Conservation (phyloP, 208 protist genomes). For the Crithidia acanthocephali region DNA sequence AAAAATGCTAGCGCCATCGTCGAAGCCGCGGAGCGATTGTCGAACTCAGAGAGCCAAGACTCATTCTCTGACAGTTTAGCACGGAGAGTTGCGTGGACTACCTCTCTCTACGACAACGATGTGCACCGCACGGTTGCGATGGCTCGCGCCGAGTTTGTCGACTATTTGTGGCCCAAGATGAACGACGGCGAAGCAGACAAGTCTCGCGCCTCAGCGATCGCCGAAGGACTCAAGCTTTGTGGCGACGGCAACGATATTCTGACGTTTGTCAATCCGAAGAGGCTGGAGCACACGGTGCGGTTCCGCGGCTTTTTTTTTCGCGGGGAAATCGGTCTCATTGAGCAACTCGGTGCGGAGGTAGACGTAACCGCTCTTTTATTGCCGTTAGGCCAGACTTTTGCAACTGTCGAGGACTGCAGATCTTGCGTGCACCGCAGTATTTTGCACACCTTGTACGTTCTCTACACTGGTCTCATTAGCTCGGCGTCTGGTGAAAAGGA, state of each 20-base stretch:
- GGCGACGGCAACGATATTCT: slow-evolving; percentile 25
- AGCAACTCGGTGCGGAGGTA: slow-evolving; percentile 30
- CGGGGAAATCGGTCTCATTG: slow-evolving; percentile 20
- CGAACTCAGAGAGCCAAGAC: not conserved
- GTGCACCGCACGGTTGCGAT: not conserved
- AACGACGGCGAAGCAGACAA: too few species aligned
- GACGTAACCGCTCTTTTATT: slow-evolving; percentile 19
- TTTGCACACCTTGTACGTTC: slow-evolving; percentile 2
- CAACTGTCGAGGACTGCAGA: not conserved
- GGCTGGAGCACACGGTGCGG: slow-evolving; percentile 8
- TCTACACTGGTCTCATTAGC: slow-evolving; percentile 2
- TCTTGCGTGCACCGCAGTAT: not conserved
- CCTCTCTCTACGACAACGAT: not conserved
- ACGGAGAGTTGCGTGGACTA: not conserved
- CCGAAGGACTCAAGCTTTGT: slow-evolving; percentile 9
- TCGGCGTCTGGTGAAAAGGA: not conserved
- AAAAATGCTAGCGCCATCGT: not conserved
- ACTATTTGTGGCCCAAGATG: slow-evolving; percentile 1
- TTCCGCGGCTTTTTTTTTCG: slow-evolving; percentile 33
- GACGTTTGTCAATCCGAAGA: slow-evolving; percentile 12
- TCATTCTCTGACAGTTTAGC: not conserved
- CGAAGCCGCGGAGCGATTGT: not conserved
- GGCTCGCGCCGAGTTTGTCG: not conserved
- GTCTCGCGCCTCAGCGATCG: not conserved
- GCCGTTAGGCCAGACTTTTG: not conserved